Conservation (phyloP, 2,329 filamentous ascomycete species). For the Pyricularia grisea region DNA sequence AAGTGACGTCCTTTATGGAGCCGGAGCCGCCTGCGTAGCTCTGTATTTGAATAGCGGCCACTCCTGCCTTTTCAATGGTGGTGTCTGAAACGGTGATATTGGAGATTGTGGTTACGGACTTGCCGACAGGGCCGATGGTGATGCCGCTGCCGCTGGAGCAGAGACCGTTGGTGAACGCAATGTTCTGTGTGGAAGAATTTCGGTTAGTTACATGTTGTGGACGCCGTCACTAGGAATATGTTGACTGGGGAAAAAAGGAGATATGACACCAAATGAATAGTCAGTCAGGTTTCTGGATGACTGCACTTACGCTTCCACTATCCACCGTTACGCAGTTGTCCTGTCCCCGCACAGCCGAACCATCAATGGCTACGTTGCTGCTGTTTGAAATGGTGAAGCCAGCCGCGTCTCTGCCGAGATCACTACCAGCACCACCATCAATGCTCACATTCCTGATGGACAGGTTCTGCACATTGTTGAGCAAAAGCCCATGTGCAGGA, state of each 20-base stretch:
- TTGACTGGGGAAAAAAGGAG: neutral
- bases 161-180: constrained; percentile 28
- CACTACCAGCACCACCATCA: constrained; percentile 27
- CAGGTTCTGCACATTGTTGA: constrained; percentile 24
- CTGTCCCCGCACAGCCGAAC: constrained; percentile 48
- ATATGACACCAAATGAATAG: too few species aligned
- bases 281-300: neutral
- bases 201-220: neutral
- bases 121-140: constrained; percentile 35
- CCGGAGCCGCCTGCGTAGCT: constrained; percentile 29
- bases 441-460: constrained; percentile 24
- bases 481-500: constrained; percentile 30
- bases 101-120: neutral
- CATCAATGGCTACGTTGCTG: constrained; percentile 37
- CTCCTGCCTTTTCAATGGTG: constrained; percentile 39
- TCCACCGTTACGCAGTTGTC: constrained; percentile 52
- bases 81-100: constrained; percentile 36
- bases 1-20: constrained; percentile 40
- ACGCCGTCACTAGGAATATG: neutral
- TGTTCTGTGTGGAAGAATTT: constrained; percentile 13
- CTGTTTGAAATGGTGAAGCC: constrained; percentile 47
- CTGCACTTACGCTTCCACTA: constrained; percentile 7
- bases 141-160: constrained; percentile 48
- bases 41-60: constrained; percentile 25
- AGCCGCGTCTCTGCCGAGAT: constrained; percentile 31